Conservation (phyloP, 2,329 filamentous ascomycete genomes). For the Endoconidiophora laricicola region DNA sequence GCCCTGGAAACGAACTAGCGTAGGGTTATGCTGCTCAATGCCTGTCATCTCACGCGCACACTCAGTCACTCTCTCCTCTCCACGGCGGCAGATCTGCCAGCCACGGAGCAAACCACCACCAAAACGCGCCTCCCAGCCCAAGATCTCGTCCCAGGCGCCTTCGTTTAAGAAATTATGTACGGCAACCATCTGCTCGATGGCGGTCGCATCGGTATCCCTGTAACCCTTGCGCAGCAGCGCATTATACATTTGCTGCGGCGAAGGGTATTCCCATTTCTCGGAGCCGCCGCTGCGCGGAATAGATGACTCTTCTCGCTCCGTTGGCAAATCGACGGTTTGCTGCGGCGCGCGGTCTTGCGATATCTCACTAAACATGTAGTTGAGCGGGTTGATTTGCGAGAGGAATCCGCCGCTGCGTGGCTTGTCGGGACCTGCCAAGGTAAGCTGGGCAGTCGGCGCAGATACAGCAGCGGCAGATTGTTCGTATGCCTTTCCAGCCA, state of each 20-base stretch:
- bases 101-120: slow-evolving; percentile 52
- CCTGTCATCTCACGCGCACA: slow-evolving; percentile 17
- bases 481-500: slow-evolving; percentile 19
- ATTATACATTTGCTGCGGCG: slow-evolving; percentile 99
- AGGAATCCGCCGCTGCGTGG: slow-evolving; percentile 24
- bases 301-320: slow-evolving; percentile 66
- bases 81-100: slow-evolving; percentile 56
- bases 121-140: slow-evolving; percentile 85
- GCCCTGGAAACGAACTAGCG: slow-evolving; percentile 74
- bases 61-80: slow-evolving; percentile 43
- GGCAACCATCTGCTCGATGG: slow-evolving; percentile 91
- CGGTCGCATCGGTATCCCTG: slow-evolving; percentile 80
- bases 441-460: slow-evolving; percentile 26
- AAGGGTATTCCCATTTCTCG: slow-evolving; percentile 92
- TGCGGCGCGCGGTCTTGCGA: slow-evolving; percentile 62
- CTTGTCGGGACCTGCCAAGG: not conserved
- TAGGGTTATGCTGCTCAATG: slow-evolving; percentile 41
- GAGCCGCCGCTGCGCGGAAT: slow-evolving; percentile 74
- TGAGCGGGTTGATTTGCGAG: slow-evolving; percentile 51
- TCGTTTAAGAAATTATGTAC: slow-evolving; percentile 98
- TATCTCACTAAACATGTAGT: slow-evolving; percentile 86
- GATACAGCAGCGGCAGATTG: slow-evolving; percentile 26
- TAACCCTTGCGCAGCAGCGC: slow-evolving; percentile 92
- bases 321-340: slow-evolving; percentile 59
- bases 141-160: slow-evolving; percentile 89